Evolutionary conservation across 306 rosid genomes (phyloP), one percentile per base, ranked within the genome.

Genomic region (Cicer chorassanicum): DNA sequence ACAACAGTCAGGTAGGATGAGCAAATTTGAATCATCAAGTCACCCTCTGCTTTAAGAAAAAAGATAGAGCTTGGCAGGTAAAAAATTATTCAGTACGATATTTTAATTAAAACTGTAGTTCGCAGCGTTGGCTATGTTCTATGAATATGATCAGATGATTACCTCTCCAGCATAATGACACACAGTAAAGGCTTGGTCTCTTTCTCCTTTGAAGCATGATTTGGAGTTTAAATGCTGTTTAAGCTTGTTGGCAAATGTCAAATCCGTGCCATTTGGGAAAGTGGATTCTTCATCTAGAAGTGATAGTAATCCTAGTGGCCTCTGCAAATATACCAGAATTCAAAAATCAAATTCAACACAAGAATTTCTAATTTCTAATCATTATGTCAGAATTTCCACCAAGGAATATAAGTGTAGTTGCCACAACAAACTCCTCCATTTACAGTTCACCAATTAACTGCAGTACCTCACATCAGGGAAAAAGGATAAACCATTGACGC

Each of bases 151-250:
- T 72, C 71, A 84, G 68, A 78, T 44, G 56, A 79, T 72, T 93
- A 93, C 98, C 98, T 93, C 97, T 82, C 98, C 98, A 0, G 98
- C 98, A 85, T 93, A 93, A 83, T 93, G 98, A 79, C 82, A 18
- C 45, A 92, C 95, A 48, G 96, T 75, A 83, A 94, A 94, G 68
- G 93, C 97, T 78, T 87, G 91, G 67, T 80, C 96, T 78, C 99
- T 84, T 87, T 88, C 96, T 81, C 97, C 96, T 84, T 84, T 94
- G 83, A 94, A 94, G 64, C 88, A 88, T 56, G 90, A 82, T 82
- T 86, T 88, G 43, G 89, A 83, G 48, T 72, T 80, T 78, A 94
- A 81, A 83, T 94, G 97, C 78, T 92, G 97, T 89, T 92, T 92
- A 62, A 94, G 96, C 87, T 94, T 94, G 90, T 89, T 85, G 64